Conservation (phyloP, 805 yeast species). For the Spathaspora boniae region DNA sequence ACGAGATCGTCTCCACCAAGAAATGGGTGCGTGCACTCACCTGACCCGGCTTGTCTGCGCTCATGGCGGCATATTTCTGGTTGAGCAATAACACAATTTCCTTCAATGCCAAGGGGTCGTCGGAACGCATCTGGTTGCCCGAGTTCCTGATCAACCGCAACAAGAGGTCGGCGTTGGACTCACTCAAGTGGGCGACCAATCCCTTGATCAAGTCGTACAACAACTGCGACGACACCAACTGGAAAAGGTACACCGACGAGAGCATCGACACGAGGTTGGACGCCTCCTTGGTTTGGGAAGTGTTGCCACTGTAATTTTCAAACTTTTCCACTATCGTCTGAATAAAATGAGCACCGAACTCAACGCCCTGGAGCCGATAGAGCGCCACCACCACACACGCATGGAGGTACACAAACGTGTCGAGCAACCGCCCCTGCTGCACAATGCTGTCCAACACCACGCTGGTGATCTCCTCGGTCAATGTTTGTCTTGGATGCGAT, state of each 20-base stretch:
- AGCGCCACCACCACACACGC: slow-evolving; percentile 74
- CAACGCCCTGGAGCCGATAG: slow-evolving; percentile 77
- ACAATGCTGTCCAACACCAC: slow-evolving; percentile 63
- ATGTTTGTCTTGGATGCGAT: slow-evolving; percentile 73
- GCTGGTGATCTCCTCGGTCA: slow-evolving; percentile 64
- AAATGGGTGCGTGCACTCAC: slow-evolving; percentile 69
- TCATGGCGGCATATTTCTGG: slow-evolving; percentile 37
- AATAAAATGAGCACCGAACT: slow-evolving; percentile 82
- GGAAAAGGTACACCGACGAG: slow-evolving; percentile 74
- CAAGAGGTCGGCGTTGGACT: slow-evolving; percentile 72
- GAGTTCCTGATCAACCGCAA: slow-evolving; percentile 68
- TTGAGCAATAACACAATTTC: slow-evolving; percentile 67
- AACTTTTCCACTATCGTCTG: slow-evolving; percentile 77
- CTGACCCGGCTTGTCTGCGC: slow-evolving; percentile 23
- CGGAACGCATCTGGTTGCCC: slow-evolving; percentile 83
- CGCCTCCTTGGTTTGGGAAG: slow-evolving; percentile 41
- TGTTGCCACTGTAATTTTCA: slow-evolving; percentile 37
- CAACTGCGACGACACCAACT: slow-evolving; percentile 67
- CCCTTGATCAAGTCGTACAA: slow-evolving; percentile 70
- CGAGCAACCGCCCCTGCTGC: slow-evolving; percentile 63
- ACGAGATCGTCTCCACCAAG: slow-evolving; percentile 78
- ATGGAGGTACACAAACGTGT: slow-evolving; percentile 74
- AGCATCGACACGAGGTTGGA: slow-evolving; percentile 70
- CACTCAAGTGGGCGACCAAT: slow-evolving; percentile 56
- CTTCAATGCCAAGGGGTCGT: slow-evolving; percentile 83